Conservation (phyloP, 148 eudicot species). For the Camellia granthamiana region DNA sequence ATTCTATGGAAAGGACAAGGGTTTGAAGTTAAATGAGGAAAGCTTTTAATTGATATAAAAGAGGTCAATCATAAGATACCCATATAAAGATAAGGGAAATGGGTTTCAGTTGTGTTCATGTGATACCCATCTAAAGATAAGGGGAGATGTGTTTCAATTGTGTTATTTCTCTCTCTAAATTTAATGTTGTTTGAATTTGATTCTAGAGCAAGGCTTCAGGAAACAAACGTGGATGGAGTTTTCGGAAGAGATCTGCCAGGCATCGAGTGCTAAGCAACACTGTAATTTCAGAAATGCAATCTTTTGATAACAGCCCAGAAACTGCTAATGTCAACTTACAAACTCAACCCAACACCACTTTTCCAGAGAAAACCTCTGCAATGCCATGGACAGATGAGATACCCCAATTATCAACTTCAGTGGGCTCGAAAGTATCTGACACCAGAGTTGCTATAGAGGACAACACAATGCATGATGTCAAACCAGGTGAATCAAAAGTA, state of each 20-base stretch:
- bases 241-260: constrained; percentile 69
- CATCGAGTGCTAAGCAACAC: constrained; percentile 72
- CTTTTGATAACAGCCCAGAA: constrained; percentile 55
- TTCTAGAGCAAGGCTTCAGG: constrained; percentile 58
- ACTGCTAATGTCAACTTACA: constrained; percentile 37
- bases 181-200: constrained; percentile 15
- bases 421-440: constrained; percentile 33
- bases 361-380: constrained; percentile 45
- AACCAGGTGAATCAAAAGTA: constrained; percentile 44
- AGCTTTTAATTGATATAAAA: not conserved
- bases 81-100: not conserved
- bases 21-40: not conserved
- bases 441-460: constrained; percentile 27
- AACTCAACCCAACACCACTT: constrained; percentile 35
- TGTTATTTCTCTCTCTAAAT: not conserved
- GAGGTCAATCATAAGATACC: not conserved
- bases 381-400: constrained; percentile 40
- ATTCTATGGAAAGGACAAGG: not conserved
- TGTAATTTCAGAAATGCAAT: constrained; percentile 45
- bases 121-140: not conserved
- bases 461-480: constrained; percentile 21
- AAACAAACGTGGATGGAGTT: constrained; percentile 90
- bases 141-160: not conserved
- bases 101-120: not conserved
- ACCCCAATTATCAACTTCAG: constrained; percentile 26